Evolutionary conservation across 371 early-diverging fungal genomes (phyloP).

Genomic region (Sporodiniella umbellata): DNA sequence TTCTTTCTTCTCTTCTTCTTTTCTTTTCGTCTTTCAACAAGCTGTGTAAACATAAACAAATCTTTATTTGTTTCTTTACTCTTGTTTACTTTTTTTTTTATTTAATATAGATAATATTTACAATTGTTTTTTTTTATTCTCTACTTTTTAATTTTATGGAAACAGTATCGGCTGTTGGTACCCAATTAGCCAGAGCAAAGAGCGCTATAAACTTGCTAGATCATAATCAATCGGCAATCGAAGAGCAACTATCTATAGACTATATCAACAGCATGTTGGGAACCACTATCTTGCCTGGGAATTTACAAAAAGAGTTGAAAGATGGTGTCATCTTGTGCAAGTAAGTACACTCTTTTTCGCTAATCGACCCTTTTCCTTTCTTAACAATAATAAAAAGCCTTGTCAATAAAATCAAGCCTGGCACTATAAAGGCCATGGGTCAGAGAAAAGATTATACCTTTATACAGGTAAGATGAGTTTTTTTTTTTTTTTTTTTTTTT

Average conservation of each 20-base stretch:
- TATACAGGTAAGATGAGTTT: conserved; percentile 54
- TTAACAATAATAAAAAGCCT: conserved; percentile 40
- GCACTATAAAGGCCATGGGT: conserved; percentile 66
- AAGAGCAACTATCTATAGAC: conserved; percentile 24
- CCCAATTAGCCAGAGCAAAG: conserved; percentile 8
- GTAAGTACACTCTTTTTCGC: conserved; percentile 40
- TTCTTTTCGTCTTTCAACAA: no score
- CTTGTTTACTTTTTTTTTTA: no score
- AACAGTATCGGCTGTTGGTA: neutral
- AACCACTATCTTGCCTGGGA: conserved; percentile 19
- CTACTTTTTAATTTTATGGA: neutral
- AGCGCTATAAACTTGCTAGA: conserved; percentile 11
- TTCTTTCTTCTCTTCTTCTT: no score
- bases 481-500: neutral
- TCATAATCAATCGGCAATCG: conserved; percentile 19
- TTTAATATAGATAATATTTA: no score
- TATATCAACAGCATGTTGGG: conserved; percentile 23
- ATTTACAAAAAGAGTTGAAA: conserved; percentile 59
- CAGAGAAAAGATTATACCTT: conserved; percentile 64
- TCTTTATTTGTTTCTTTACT: no score
- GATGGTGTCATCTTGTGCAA: conserved; percentile 81
- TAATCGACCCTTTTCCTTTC: neutral
- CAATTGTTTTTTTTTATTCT: no score
- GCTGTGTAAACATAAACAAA: no score
- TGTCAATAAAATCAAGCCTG: conserved; percentile 73